phyloP scores from a whole-genome alignment of 495 filamentous ascomycete genomes.

The Tricharina praecox region DNA sequence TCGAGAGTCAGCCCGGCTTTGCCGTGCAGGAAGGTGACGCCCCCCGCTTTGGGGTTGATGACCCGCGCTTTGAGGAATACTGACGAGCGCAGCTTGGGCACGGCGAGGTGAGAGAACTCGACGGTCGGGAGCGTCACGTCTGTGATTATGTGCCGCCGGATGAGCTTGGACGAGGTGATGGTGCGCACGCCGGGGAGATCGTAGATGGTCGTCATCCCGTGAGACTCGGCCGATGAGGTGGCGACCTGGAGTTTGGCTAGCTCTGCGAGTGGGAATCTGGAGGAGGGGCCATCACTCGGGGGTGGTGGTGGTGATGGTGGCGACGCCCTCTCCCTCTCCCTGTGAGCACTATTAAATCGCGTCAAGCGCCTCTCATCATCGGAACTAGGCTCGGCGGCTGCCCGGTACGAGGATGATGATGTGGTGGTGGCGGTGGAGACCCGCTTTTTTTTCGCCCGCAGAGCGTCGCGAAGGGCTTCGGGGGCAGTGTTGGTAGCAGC shows the following conservation, averaged over 20 bases:
- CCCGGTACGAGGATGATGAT: no score
- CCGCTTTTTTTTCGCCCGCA: no score
- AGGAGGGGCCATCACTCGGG: no score
- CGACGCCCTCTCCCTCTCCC: neutral
- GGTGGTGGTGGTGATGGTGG: slow-evolving; percentile 4
- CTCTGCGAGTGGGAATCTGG: no score
- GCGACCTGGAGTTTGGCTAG: neutral
- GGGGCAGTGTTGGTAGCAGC: neutral
- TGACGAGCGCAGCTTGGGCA: slow-evolving; percentile 48
- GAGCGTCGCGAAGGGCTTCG: no score
- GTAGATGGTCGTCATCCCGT: slow-evolving; percentile 39
- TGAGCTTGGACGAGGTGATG: slow-evolving; percentile 29
- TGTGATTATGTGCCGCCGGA: slow-evolving; percentile 33
- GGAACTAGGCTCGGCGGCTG: neutral
- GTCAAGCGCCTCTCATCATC: no score
- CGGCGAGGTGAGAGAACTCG: slow-evolving; percentile 30
- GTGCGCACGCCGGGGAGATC: slow-evolving; percentile 37
- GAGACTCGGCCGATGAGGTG: neutral
- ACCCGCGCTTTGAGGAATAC: slow-evolving; percentile 51
- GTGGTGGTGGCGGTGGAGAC: no score
- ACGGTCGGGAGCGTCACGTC: slow-evolving; percentile 29
- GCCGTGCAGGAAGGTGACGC: slow-evolving; percentile 45
- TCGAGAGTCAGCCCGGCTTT: slow-evolving; percentile 49
- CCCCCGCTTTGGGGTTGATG: slow-evolving; percentile 39
- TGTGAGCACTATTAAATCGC: neutral